Conservation (phyloP, 352 stramenopile species). For the Pythium dissimile region DNA sequence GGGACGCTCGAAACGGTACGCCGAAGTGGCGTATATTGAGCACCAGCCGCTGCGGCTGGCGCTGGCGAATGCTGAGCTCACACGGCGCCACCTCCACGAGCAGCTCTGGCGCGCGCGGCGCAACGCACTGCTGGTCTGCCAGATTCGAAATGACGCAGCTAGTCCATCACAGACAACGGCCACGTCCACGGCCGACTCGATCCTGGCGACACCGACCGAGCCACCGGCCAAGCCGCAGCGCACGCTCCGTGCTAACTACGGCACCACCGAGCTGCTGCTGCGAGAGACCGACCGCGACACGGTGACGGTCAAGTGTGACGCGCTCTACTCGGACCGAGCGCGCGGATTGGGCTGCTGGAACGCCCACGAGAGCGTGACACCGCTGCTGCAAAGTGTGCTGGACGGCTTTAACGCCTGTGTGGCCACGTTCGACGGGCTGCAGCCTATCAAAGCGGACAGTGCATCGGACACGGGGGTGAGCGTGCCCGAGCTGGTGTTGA, state of each 20-base stretch:
- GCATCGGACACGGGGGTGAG: conserved; percentile 10
- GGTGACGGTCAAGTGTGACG: conserved; percentile 51
- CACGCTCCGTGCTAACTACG: conserved; percentile 52
- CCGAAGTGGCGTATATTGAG: conserved; percentile 44
- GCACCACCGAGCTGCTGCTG: conserved; percentile 48
- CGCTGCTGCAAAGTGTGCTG: conserved; percentile 62
- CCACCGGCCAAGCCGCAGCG: conserved; percentile 1
- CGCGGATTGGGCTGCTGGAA: conserved; percentile 40
- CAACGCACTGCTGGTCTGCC: conserved; percentile 59
- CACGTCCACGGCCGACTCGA: conserved; percentile 6
- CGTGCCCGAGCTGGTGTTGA: conserved; percentile 41
- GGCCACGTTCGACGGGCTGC: conserved; percentile 46
- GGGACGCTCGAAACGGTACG: conserved; percentile 40
- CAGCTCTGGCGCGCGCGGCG: conserved; percentile 56
- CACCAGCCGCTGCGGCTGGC: conserved; percentile 48
- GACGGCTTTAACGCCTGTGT: conserved; percentile 68
- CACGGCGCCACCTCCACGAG: conserved; percentile 62
- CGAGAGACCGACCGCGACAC: conserved; percentile 32
- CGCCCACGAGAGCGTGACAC: conserved; percentile 47
- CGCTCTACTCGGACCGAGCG: conserved; percentile 60
- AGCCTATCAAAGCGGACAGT: conserved; percentile 18
- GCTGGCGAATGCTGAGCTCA: conserved; percentile 36
- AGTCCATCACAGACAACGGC: background rate
- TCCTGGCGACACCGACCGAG: background rate
- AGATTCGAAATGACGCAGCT: conserved; percentile 41